phyloP scores from a whole-genome alignment of 352 stramenopile genomes.

The Pythium aristosporum region DNA sequence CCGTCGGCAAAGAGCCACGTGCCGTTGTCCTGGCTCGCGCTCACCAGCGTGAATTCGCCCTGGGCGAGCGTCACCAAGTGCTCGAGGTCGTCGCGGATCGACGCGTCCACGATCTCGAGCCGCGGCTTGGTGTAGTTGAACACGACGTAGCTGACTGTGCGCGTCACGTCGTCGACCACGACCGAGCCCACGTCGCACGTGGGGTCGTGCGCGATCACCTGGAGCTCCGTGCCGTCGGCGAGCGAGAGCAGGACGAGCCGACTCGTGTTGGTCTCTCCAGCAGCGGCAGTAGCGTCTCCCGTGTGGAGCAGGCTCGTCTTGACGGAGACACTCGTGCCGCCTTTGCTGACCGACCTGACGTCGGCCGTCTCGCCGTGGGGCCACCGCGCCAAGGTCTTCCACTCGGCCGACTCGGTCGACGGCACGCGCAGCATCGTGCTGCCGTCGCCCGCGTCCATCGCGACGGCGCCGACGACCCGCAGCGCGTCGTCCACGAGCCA shows the following conservation, averaged over 20 bases:
- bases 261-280: conserved; percentile 31
- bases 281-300: background rate
- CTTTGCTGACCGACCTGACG: conserved; percentile 31
- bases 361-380: conserved; percentile 34
- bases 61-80: conserved; percentile 16
- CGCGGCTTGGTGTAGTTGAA: conserved; percentile 42
- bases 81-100: conserved; percentile 33
- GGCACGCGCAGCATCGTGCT: conserved; percentile 33
- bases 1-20: conserved; percentile 59
- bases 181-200: conserved; percentile 32
- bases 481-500: conserved; percentile 36
- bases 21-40: conserved; percentile 41
- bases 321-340: conserved; percentile 34
- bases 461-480: conserved; percentile 25
- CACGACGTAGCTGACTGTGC: conserved; percentile 26
- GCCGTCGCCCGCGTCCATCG: conserved; percentile 23
- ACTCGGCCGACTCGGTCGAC: conserved; percentile 17
- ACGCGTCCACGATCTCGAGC: conserved; percentile 34
- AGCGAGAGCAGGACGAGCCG: conserved; percentile 43
- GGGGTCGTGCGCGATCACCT: conserved; percentile 33
- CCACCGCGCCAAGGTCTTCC: conserved; percentile 39
- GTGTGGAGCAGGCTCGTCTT: conserved; percentile 40
- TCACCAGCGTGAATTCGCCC: conserved; percentile 35
- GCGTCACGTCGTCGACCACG: conserved; percentile 30
- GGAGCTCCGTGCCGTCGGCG: conserved; percentile 29